phyloP scores from a whole-genome alignment of 495 filamentous ascomycete genomes.

The Barbatosphaeria neglecta region DNA sequence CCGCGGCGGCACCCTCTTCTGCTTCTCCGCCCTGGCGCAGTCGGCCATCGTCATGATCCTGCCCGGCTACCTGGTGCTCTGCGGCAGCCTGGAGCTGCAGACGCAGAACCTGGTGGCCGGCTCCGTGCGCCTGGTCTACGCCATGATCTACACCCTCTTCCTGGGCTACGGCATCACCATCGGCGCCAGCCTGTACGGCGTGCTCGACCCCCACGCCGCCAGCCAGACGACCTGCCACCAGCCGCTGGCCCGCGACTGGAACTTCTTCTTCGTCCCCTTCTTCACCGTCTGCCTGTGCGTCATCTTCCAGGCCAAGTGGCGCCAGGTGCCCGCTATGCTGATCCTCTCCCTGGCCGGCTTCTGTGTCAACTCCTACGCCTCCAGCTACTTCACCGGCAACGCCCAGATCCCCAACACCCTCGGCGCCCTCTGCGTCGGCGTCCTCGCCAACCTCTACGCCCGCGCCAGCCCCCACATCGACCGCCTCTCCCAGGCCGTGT shows the following conservation, averaged over 20 bases:
- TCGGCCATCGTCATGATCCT: conserved; percentile 86
- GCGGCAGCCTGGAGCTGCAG: conserved; percentile 78
- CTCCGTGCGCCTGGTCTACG: conserved; percentile 90
- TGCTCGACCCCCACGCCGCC: conserved; percentile 64
- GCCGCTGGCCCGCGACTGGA: conserved; percentile 49
- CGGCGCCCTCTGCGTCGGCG: conserved; percentile 75
- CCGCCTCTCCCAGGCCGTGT: conserved; percentile 18
- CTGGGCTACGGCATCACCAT: conserved; percentile 97
- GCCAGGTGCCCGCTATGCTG: conserved; percentile 74
- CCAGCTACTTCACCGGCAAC: conserved; percentile 59
- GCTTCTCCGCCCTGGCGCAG: conserved; percentile 87
- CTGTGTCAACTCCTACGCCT: conserved; percentile 71
- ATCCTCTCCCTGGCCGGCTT: conserved; percentile 72
- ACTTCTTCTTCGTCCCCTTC: conserved; percentile 61
- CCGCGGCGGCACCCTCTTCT: conserved; percentile 57
- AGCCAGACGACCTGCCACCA: conserved; percentile 59
- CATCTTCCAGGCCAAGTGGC: conserved; percentile 85
- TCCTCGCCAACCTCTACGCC: conserved; percentile 80
- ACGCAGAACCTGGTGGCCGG: conserved; percentile 78
- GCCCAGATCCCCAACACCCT: conserved; percentile 76
- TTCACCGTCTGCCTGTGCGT: conserved; percentile 76
- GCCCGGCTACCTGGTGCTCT: conserved; percentile 59
- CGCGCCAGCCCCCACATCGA: conserved; percentile 44
- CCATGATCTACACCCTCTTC: conserved; percentile 89
- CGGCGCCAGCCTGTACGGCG: conserved; percentile 78